Evolutionary conservation across 2,329 filamentous ascomycete genomes (phyloP).

Genomic region (Cordyceps fumosorosea): DNA sequence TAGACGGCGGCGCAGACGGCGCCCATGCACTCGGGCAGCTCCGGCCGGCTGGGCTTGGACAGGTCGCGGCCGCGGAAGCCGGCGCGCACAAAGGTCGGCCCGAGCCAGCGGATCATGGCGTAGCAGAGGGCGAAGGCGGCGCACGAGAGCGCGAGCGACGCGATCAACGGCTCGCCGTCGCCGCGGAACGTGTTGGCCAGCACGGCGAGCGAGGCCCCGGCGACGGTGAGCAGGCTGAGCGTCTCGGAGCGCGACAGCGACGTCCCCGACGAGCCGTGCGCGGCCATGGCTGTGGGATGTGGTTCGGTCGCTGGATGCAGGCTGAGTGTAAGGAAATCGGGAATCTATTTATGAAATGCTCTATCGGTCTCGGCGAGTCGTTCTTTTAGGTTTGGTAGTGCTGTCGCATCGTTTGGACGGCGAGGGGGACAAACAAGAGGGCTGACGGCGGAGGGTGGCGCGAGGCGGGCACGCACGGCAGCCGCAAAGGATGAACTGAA

Average conservation of each 20-base stretch:
- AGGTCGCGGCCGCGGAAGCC: constrained; percentile 88
- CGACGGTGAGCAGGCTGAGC: constrained; percentile 54
- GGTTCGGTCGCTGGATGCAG: neutral
- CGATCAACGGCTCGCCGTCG: constrained; percentile 83
- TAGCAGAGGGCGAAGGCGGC: constrained; percentile 78
- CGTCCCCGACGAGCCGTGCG: neutral
- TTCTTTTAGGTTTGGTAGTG: neutral
- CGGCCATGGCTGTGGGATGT: constrained; percentile 4
- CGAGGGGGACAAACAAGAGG: neutral
- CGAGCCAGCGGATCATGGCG: constrained; percentile 88
- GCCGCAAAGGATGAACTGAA: neutral
- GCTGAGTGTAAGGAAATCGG: too few species aligned
- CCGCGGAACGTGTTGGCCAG: constrained; percentile 75
- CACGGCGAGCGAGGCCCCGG: constrained; percentile 63
- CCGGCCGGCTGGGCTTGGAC: constrained; percentile 60
- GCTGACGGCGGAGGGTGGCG: too few species aligned
- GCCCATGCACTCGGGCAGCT: constrained; percentile 95
- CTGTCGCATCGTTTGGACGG: neutral
- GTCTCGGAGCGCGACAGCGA: constrained; percentile 44
- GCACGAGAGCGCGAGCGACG: constrained; percentile 78
- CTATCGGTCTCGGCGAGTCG: neutral
- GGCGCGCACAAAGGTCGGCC: constrained; percentile 77
- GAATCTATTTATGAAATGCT: neutral
- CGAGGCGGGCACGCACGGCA: too few species aligned
- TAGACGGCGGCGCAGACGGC: constrained; percentile 90